phyloP scores from a whole-genome alignment of 495 filamentous ascomycete genomes.

The Penicillium bialowiezense region DNA sequence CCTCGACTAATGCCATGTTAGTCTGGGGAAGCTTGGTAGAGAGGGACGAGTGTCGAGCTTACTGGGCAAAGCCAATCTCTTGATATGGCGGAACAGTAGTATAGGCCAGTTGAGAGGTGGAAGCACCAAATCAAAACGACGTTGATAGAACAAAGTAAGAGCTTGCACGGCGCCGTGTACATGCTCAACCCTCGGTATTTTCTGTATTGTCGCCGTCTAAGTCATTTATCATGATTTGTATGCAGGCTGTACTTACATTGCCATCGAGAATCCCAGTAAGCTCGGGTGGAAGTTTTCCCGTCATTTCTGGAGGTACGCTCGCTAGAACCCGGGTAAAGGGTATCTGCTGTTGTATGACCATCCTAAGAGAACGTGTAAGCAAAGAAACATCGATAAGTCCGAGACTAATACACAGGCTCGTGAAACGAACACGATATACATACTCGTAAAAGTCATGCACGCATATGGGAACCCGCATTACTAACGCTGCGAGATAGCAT shows the following conservation, averaged over 20 bases:
- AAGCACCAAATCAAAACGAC: constrained; percentile 66
- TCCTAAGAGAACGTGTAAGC: constrained; percentile 14
- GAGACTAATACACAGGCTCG: not conserved
- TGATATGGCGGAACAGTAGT: constrained; percentile 66
- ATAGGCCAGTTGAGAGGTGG: constrained; percentile 68
- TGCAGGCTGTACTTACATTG: constrained; percentile 34
- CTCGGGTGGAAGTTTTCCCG: constrained; percentile 58
- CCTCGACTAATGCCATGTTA: constrained; percentile 53
- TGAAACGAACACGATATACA: constrained; percentile 2
- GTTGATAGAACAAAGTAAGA: constrained; percentile 58
- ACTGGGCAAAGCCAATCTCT: constrained; percentile 75
- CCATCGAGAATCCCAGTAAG: constrained; percentile 58
- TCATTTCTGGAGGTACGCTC: constrained; percentile 63
- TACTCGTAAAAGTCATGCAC: constrained; percentile 61
- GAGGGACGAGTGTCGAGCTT: constrained; percentile 24
- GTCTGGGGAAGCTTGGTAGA: not conserved
- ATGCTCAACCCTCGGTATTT: constrained; percentile 46
- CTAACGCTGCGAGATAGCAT: constrained; percentile 63
- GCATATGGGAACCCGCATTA: constrained; percentile 63
- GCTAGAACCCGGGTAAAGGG: constrained; percentile 43
- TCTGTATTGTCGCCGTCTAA: constrained; percentile 19
- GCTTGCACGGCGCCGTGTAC: constrained; percentile 63
- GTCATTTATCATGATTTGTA: not conserved
- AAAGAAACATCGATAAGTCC: not conserved
- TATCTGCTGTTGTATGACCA: constrained; percentile 46